phyloP scores from a whole-genome alignment of 2,329 filamentous ascomycete species.

The Pseudogymnoascus sp. region DNA sequence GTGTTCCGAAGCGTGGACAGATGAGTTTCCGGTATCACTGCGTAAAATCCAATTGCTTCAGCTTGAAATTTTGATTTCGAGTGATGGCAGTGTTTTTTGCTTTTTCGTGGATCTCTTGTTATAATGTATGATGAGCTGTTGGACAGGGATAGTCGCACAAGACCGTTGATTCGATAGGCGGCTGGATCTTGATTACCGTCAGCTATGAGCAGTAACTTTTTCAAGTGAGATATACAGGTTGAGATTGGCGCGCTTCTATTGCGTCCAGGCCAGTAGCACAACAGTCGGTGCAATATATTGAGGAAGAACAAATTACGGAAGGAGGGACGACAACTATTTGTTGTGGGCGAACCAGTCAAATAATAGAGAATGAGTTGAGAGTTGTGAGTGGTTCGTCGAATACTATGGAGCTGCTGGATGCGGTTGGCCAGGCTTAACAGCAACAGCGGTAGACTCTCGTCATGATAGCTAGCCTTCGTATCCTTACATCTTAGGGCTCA shows the following conservation, averaged over 20 bases:
- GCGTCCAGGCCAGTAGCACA: conserved; percentile 1
- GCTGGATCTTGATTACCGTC: neutral
- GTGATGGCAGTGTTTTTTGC: neutral
- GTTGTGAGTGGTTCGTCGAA: neutral
- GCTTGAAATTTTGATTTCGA: neutral
- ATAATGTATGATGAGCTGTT: conserved; percentile 9
- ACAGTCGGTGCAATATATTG: conserved; percentile 1
- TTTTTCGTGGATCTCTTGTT: neutral
- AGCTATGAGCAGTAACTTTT: neutral
- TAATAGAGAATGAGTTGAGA: neutral
- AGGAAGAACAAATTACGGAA: neutral
- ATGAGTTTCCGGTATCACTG: neutral
- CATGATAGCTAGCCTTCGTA: neutral
- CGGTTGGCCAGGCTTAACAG: neutral
- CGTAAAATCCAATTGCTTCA: neutral
- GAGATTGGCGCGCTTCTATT: conserved; percentile 7
- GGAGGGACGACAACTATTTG: conserved; percentile 4
- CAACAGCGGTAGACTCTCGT: neutral
- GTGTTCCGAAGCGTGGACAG: neutral
- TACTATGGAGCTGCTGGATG: neutral
- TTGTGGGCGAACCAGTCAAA: conserved; percentile 6
- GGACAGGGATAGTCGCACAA: neutral
- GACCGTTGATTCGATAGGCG: neutral
- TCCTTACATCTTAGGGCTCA: neutral
- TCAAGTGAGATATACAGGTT: neutral